Conservation (phyloP, 2,329 filamentous ascomycete genomes). For the Alternaria triticimaculans region DNA sequence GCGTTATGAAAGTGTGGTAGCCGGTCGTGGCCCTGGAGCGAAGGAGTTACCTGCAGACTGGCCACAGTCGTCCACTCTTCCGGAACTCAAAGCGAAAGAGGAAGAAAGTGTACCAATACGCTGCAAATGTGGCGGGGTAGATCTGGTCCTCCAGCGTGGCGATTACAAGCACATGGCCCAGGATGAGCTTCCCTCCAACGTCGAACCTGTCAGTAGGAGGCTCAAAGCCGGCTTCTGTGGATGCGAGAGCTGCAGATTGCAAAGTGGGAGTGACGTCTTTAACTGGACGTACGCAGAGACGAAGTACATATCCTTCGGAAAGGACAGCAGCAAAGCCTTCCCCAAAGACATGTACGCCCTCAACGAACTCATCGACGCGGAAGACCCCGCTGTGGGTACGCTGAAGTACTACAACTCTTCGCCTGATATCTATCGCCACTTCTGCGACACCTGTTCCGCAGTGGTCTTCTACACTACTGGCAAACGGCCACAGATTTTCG, state of each 20-base stretch:
- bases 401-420: constrained; percentile 55
- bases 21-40: constrained; percentile 6
- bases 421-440: constrained; percentile 56
- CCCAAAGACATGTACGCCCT: constrained; percentile 43
- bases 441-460: constrained; percentile 58
- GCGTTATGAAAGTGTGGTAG: constrained; percentile 21
- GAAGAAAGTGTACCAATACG: constrained; percentile 46
- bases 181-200: constrained; percentile 51
- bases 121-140: constrained; percentile 58
- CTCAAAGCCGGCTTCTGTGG: constrained; percentile 51
- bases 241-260: constrained; percentile 58
- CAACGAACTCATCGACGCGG: constrained; percentile 42
- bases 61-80: constrained; percentile 23
- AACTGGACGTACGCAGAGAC: constrained; percentile 56
- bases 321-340: constrained; percentile 24
- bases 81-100: constrained; percentile 17
- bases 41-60: constrained; percentile 42
- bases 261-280: constrained; percentile 53
- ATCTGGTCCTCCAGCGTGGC: constrained; percentile 49
- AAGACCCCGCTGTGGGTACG: constrained; percentile 53
- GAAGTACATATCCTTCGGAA: constrained; percentile 48
- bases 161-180: constrained; percentile 32
- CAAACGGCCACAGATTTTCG: constrained; percentile 49
- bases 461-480: constrained; percentile 55
- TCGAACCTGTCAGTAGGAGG: constrained; percentile 55